Evolutionary conservation across 2,329 filamentous ascomycete genomes (phyloP).

Genomic region (Aspergillus caelatus): DNA sequence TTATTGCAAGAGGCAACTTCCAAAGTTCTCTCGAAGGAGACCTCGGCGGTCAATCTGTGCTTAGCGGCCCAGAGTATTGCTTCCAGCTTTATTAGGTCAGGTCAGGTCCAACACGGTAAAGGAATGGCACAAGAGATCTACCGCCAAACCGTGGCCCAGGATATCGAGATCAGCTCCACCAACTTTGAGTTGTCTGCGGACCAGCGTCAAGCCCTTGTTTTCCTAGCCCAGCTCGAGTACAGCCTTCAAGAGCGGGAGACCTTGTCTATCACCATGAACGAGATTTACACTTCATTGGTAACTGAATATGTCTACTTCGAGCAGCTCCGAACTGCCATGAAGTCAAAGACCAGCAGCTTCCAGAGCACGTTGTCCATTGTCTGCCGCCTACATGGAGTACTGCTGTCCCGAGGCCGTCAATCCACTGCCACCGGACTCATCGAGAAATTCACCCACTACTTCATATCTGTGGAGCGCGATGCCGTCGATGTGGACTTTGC

Average conservation of each 20-base stretch:
- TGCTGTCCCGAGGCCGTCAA: constrained; percentile 30
- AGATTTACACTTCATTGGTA: constrained; percentile 48
- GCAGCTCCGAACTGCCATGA: constrained; percentile 40
- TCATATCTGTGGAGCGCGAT: constrained; percentile 35
- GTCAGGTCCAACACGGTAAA: constrained; percentile 35
- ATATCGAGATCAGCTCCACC: constrained; percentile 34
- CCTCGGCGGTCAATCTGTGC: constrained; percentile 31
- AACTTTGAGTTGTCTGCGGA: constrained; percentile 36
- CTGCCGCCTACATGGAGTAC: constrained; percentile 37
- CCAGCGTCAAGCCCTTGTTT: constrained; percentile 39
- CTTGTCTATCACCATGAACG: constrained; percentile 38
- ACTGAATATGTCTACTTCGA: constrained; percentile 48
- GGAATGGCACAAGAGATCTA: constrained; percentile 43
- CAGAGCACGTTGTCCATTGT: constrained; percentile 39
- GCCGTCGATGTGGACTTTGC: constrained; percentile 18
- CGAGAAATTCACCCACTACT: constrained; percentile 35
- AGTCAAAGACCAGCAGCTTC: constrained; percentile 41
- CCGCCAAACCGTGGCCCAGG: constrained; percentile 42
- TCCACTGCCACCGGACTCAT: constrained; percentile 27
- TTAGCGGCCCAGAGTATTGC: constrained; percentile 41
- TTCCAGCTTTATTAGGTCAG: constrained; percentile 37
- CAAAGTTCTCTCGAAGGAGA: constrained; percentile 38
- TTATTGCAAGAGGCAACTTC: constrained; percentile 39
- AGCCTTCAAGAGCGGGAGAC: constrained; percentile 28
- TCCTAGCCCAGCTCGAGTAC: constrained; percentile 52